Base-by-base conservation (phyloP, 2,329 filamentous ascomycete species). In the Fusarium fracticaudum region DNA sequence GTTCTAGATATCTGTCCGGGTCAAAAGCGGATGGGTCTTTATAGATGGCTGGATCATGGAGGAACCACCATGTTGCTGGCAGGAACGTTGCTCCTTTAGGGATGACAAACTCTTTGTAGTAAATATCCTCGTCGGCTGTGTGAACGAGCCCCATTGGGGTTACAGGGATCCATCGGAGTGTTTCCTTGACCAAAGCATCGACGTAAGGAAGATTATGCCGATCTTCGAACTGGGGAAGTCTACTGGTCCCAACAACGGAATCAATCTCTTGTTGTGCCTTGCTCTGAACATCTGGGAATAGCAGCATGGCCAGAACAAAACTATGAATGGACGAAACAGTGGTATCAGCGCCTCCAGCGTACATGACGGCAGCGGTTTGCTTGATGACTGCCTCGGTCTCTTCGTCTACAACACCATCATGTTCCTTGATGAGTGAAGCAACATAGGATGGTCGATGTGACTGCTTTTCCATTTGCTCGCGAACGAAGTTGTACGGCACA, bases 1-100 rank as follows among this genome's bases (percentile, higher is more conserved):
- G 67, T 7, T 38, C 48, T 6, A 68, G 17, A 13, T 58, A 68
- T 5, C 67, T 50, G 1, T 26, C 78, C 1, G 80, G 81, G 13
- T 82, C 61, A 43, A 83, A 83, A 1, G 29, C 13, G 2, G 63
- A 44, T 0, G 81, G 81, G 10, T 82, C 62, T 0, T 87, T 84
- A 79, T 94, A 94, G 5, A 89, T 90, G 51, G 91, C 88, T 7
- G 90, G 88, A 75, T 94, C 92, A 78, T 93, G 91, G 2, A 72
- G 31, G n/a, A 77, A 73, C 76, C 76, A 78, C 76, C 76, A 79
- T 13, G 62, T 43, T 2, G 62, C 63, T 6, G 62, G 35, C 4
- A 79, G 41, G 1, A 80, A 31, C 3, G 48, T 26, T 1, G 78
- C 57, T 14, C 72, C 77, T 6, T 79, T 76, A 0, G 79, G 77